A percentile compares a stretch with the other conserved stretches of the same genome.
Conservation (phyloP, 257 asterid species). For the Solanum appendiculatum region DNA sequence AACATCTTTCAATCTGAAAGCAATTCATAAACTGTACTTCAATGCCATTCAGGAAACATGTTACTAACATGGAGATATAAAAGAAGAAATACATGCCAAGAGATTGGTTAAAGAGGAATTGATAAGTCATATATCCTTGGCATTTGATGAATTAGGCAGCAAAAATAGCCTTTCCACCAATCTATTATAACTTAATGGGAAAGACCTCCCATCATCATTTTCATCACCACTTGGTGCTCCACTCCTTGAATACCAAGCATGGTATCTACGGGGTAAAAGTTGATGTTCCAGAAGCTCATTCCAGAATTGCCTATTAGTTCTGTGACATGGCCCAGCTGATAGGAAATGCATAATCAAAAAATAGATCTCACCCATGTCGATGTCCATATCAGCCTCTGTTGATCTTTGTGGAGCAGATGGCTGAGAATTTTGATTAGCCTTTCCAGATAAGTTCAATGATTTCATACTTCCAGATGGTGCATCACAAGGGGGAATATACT, state of each 20-base stretch:
- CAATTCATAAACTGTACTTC: not conserved
- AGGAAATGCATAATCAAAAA: slow-evolving; percentile 95
- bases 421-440: slow-evolving; percentile 56
- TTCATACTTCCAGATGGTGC: slow-evolving; percentile 51
- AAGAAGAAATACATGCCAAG: not conserved
- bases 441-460: slow-evolving; percentile 49
- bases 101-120: not conserved
- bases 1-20: not conserved
- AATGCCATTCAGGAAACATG: not conserved
- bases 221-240: slow-evolving; percentile 69
- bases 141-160: not conserved
- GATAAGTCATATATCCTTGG: not conserved
- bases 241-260: slow-evolving; percentile 91
- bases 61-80: not conserved
- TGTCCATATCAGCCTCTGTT: slow-evolving; percentile 51
- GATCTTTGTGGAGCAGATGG: slow-evolving; percentile 40
- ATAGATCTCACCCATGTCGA: slow-evolving; percentile 86
- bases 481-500: slow-evolving; percentile 48
- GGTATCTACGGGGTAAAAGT: slow-evolving; percentile 95
- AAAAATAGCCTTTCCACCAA: slow-evolving; percentile 68
- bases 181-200: slow-evolving; percentile 69
- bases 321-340: slow-evolving; percentile 93
- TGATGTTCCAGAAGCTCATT: slow-evolving; percentile 96
- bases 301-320: slow-evolving; percentile 89
- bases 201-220: slow-evolving; percentile 85